phyloP scores from a whole-genome alignment of 345 rosid genomes.

The Gossypium longicalyx region DNA sequence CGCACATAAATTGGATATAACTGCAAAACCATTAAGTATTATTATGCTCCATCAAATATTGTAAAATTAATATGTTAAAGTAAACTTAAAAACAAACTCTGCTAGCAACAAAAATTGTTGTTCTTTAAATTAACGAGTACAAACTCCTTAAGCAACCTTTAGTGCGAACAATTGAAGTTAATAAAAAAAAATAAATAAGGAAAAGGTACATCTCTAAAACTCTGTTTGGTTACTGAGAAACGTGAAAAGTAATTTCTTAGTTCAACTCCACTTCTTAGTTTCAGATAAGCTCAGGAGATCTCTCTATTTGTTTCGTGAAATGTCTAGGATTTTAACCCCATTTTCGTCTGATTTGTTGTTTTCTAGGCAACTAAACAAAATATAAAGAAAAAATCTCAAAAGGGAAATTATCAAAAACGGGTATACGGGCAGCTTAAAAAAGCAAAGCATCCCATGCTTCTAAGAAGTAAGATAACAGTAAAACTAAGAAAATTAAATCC shows the following conservation, averaged over 20 bases:
- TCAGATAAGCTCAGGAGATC: neutral
- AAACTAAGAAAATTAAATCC: neutral
- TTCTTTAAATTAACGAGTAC: neutral
- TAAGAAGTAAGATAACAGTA: neutral
- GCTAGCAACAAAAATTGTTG: neutral
- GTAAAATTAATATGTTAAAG: neutral
- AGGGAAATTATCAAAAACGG: neutral
- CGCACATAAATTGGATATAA: neutral
- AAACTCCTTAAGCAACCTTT: neutral
- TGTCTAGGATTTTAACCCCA: neutral
- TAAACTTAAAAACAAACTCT: neutral
- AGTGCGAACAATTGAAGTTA: neutral
- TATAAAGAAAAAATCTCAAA: neutral
- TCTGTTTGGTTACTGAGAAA: neutral
- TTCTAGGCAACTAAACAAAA: neutral
- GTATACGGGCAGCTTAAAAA: neutral
- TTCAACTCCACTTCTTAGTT: neutral
- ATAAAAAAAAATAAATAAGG: neutral
- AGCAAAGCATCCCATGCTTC: neutral
- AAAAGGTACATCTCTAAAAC: neutral
- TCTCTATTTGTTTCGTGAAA: neutral
- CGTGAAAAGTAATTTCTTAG: neutral
- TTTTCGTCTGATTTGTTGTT: neutral
- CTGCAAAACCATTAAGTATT: neutral
- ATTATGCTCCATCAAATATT: constrained; percentile 2